Percentiles rank a stretch among this genome's conserved stretches.
phyloP scores from a whole-genome alignment of 2,329 filamentous ascomycete species.

The Juglanconis oblonga region DNA sequence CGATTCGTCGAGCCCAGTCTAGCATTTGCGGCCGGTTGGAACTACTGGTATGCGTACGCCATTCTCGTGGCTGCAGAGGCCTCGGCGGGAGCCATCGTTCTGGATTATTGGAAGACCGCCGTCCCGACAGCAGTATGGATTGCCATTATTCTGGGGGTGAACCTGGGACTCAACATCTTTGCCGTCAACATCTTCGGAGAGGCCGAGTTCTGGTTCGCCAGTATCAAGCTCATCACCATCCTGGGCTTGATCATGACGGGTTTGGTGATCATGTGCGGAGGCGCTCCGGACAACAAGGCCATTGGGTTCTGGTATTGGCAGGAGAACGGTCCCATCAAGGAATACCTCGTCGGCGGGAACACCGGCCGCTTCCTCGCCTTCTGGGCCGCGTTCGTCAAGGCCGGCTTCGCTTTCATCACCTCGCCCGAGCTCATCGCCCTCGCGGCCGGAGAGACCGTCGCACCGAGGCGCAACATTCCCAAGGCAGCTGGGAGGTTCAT shows the following conservation, averaged over 20 bases:
- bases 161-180: constrained; percentile 16
- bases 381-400: constrained; percentile 55
- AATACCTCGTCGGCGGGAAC: constrained; percentile 42
- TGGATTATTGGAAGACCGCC: constrained; percentile 30
- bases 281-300: constrained; percentile 7
- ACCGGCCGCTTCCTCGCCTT: constrained; percentile 57
- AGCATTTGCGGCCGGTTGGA: constrained; percentile 54
- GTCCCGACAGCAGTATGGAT: constrained; percentile 17
- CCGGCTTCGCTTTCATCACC: constrained; percentile 60
- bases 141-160: constrained; percentile 16
- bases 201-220: constrained; percentile 24
- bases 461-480: constrained; percentile 64
- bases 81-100: constrained; percentile 41
- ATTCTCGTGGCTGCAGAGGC: constrained; percentile 46
- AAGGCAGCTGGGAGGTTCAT: constrained; percentile 62
- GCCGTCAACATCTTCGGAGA: constrained; percentile 18
- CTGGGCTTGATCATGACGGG: constrained; percentile 15
- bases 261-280: constrained; percentile 18
- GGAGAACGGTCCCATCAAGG: constrained; percentile 41
- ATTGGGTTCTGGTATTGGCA: constrained; percentile 37
- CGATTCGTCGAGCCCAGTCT: constrained; percentile 66
- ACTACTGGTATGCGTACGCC: constrained; percentile 45
- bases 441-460: constrained; percentile 62
- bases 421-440: constrained; percentile 60
- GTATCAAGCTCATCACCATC: constrained; percentile 22